These are phyloP conservation scores for Pythium sp. DNA, from an alignment of 352 stramenopile species.

Conservation along the genomic window DNA sequence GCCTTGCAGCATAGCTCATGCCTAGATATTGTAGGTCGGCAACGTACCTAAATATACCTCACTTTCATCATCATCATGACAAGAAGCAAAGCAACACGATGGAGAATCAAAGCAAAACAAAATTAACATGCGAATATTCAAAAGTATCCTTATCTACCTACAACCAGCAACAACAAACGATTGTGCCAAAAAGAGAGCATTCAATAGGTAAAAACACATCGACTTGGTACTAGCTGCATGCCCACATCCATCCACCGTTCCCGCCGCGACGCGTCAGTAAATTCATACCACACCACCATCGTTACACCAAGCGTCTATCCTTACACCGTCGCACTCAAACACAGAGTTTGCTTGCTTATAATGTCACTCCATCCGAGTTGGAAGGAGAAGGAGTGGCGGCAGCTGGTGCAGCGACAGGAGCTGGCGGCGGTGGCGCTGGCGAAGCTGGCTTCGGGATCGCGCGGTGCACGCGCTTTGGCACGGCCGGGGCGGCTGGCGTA, in stretches of 20 bases:
- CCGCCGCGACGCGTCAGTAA: slow-evolving; percentile 13
- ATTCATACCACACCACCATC: slow-evolving; percentile 9
- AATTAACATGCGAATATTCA: slow-evolving; percentile 9
- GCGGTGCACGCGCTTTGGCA: slow-evolving; percentile 20
- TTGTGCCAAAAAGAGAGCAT: slow-evolving; percentile 8
- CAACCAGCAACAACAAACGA: slow-evolving; percentile 6
- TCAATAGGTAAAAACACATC: slow-evolving; percentile 16
- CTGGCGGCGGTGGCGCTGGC: slow-evolving; percentile 12
- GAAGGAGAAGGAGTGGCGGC: slow-evolving; percentile 13
- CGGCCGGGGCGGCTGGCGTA: slow-evolving; percentile 11
- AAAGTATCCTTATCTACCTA: slow-evolving; percentile 10
- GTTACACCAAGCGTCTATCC: slow-evolving; percentile 6
- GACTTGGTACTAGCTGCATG: slow-evolving; percentile 8
- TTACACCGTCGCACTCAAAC: slow-evolving; percentile 2
- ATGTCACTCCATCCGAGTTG: slow-evolving; percentile 10
- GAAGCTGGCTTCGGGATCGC: slow-evolving; percentile 22
- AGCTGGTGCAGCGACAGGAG: slow-evolving; percentile 8
- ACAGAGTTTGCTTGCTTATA: slow-evolving; percentile 7
- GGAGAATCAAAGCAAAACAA: not conserved
- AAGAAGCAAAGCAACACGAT: not conserved
- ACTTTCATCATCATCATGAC: too few relatives aligned
- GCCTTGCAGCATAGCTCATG: too few relatives aligned
- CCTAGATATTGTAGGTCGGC: too few relatives aligned
- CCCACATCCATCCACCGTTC: slow-evolving; percentile 2
- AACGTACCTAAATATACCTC: too few relatives aligned